Base-by-base conservation (phyloP, 2,329 filamentous ascomycete genomes). In the Fusarium secorum region DNA sequence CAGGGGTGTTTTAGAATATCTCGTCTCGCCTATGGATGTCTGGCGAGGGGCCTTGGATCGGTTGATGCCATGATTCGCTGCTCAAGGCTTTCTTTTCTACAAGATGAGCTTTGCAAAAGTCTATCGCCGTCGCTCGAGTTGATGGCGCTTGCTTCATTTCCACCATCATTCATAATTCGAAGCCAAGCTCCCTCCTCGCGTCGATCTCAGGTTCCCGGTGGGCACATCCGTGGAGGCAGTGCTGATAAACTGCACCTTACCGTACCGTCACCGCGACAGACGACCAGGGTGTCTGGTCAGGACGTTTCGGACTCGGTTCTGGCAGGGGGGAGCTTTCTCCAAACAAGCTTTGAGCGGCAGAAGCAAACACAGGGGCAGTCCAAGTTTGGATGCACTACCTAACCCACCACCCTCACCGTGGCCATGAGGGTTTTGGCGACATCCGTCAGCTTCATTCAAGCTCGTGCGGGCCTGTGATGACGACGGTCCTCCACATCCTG, bases 211-310 rank as follows among this genome's bases (percentile, higher is more conserved):
- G 46, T 38, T 49, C 60, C 59, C 36, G 55, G 70, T 76, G 73
- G 74, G 70, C 73, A 75, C 74, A 76, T 71, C 65, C 72, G 70
- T 75, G 70, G 74, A 76, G 74, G 74, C 74, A 75, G 74, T 76
- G 74, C 74, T 70, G 69, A 55, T 71, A 61, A 68, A 66, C 44
- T 66, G 63, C 62, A 66, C 52, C 60, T 36, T 42, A 52, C 53
- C 30, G 64, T 45, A 65, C 70, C 59, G 68, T 73, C 74, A 64
- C 68, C 68, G 63, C 65, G 74, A 70, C 68, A 67, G 71, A 62
- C 54, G 69, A 62, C 74, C 64, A 58, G 73, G 74, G 72, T 64
- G 54, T 61, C 53, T 66, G 68, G 56, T 46, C 63, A 70, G 62
- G 63, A 68, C 65, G 74, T 76, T 75, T 76, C 71, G 68, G 74